Evolutionary conservation across 768 basidiomycete genomes (phyloP).

Genomic region (Asterophora lycoperdoides): DNA sequence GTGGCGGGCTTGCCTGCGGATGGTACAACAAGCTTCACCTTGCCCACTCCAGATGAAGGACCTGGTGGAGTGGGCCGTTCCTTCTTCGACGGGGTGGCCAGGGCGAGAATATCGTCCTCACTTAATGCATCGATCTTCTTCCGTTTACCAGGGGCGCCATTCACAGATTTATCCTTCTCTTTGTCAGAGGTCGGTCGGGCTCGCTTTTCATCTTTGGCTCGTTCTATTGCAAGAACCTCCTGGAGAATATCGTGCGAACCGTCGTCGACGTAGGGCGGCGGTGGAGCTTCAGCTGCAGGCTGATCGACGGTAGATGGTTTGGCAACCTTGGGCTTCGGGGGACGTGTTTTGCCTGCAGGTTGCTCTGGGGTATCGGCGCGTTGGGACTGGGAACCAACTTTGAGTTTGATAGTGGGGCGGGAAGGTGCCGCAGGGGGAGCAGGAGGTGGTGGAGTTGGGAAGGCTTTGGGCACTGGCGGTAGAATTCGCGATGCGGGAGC

Average conservation of each 20-base stretch:
- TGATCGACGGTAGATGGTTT: constrained; percentile 26
- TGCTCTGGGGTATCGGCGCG: constrained; percentile 25
- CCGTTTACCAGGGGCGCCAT: constrained; percentile 48
- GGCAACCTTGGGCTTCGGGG: constrained; percentile 40
- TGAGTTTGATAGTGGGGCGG: constrained; percentile 65
- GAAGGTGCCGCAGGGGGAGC: constrained; percentile 25
- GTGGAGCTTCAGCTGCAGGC: constrained; percentile 51
- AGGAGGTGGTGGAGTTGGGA: constrained; percentile 25
- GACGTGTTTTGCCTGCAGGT: constrained; percentile 33
- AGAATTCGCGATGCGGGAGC: constrained; percentile 28
- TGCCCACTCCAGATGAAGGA: constrained; percentile 23
- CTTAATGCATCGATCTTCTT: constrained; percentile 41
- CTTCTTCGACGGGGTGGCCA: constrained; percentile 62
- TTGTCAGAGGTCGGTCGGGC: constrained; percentile 39
- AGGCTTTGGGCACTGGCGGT: constrained; percentile 37
- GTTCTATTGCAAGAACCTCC: constrained; percentile 78
- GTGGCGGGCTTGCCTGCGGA: constrained; percentile 19
- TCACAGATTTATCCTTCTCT: constrained; percentile 34
- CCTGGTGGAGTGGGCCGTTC: constrained; percentile 41
- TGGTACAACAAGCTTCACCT: constrained; percentile 20
- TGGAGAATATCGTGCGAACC: constrained; percentile 79
- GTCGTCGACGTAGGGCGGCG: constrained; percentile 71
- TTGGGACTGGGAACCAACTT: constrained; percentile 44
- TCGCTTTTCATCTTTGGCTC: constrained; percentile 56
- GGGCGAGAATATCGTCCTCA: constrained; percentile 61